phyloP scores from a whole-genome alignment of 345 rosid species.

The Excoecaria agallocha region DNA sequence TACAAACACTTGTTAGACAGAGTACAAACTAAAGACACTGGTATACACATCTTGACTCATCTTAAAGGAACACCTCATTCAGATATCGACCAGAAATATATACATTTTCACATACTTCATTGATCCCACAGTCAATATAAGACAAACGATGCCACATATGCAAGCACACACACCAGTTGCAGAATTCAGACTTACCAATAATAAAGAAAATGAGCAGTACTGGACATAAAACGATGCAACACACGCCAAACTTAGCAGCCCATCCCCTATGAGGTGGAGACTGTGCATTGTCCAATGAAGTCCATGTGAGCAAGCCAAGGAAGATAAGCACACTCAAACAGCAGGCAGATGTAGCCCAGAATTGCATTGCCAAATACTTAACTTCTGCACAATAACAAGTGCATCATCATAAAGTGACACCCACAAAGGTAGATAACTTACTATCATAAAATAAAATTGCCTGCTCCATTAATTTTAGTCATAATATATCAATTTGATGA shows the following conservation, averaged over 20 bases:
- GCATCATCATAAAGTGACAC: conserved; percentile 6
- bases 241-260: conserved; percentile 44
- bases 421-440: not conserved
- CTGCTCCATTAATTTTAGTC: not conserved
- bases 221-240: too few relatives aligned
- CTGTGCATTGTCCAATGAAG: conserved; percentile 16
- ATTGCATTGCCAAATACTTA: conserved; percentile 64
- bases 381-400: conserved; percentile 45
- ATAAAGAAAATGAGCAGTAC: conserved; percentile 50
- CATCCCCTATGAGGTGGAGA: conserved; percentile 29
- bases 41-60: not conserved
- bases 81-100: too few relatives aligned
- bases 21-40: not conserved
- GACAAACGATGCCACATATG: too few relatives aligned
- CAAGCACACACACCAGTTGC: not conserved
- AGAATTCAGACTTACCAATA: conserved; percentile 38
- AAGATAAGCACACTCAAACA: conserved; percentile 64
- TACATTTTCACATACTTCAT: too few relatives aligned
- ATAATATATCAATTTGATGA: not conserved
- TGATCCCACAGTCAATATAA: too few relatives aligned
- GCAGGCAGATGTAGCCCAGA: conserved; percentile 68
- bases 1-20: not conserved
- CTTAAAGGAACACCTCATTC: not conserved
- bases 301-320: conserved; percentile 42
- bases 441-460: not conserved